These are phyloP conservation scores for Priceomyces haplophilus DNA, from an alignment of 805 yeast species.

Conservation along the genomic window DNA sequence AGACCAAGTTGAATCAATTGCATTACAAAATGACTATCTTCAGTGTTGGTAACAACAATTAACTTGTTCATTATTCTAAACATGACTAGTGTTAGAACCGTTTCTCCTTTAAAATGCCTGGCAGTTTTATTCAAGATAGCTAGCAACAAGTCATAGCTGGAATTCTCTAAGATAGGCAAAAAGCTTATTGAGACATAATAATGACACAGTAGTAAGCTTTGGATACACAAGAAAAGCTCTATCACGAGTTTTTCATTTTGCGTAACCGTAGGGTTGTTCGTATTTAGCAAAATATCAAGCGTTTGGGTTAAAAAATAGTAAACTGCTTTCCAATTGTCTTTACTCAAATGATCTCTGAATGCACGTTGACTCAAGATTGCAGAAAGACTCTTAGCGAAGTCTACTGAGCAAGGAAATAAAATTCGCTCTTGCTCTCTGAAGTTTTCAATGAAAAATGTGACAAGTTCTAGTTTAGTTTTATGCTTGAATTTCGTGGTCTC, in stretches of 20 bases:
- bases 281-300: conserved; percentile 11
- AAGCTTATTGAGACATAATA: conserved; percentile 14
- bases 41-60: conserved; percentile 40
- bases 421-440: conserved; percentile 15
- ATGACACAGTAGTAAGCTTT: conserved; percentile 22
- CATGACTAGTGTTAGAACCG: conserved; percentile 17
- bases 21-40: conserved; percentile 36
- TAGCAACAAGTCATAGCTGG: conserved; percentile 19
- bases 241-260: conserved; percentile 19
- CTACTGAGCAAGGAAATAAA: conserved; percentile 22
- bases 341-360: conserved; percentile 31
- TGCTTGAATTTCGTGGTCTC: conserved; percentile 14
- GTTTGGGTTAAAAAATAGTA: conserved; percentile 19
- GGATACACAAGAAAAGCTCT: conserved; percentile 19
- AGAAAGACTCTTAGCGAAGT: conserved; percentile 22
- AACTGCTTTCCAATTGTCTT: conserved; percentile 24
- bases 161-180: conserved; percentile 15
- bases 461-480: conserved; percentile 20
- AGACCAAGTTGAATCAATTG: conserved; percentile 39
- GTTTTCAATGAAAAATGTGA: conserved; percentile 14
- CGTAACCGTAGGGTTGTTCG: conserved; percentile 1
- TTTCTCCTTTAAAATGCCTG: conserved; percentile 21
- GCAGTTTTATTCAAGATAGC: conserved; percentile 16
- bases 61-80: conserved; percentile 47
- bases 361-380: conserved; percentile 20